These are phyloP conservation scores for Dactylis glomerata DNA, from an alignment of 176 grass and related monocot species.

Conservation along the genomic window DNA sequence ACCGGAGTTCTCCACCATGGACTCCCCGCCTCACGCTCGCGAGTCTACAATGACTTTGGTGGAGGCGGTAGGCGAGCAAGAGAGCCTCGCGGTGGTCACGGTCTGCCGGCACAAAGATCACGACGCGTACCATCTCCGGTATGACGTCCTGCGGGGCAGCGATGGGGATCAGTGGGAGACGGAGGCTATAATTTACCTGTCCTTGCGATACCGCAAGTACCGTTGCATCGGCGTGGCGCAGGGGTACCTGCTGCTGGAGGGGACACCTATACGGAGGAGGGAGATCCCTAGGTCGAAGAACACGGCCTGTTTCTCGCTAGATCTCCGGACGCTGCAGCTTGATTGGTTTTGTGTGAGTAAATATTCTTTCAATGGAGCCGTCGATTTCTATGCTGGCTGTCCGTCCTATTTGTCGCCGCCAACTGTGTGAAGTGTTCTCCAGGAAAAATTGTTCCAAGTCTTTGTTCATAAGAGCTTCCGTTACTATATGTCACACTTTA, in stretches of 20 bases:
- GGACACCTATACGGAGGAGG: too few species aligned
- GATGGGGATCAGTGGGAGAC: background rate
- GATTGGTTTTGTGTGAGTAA: too few species aligned
- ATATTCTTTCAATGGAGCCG: too few species aligned
- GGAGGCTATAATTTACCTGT: background rate
- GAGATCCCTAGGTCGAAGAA: too few species aligned
- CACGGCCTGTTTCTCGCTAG: too few species aligned
- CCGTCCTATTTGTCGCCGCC: too few species aligned
- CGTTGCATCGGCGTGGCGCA: background rate
- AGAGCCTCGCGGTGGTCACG: background rate
- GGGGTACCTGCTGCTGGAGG: background rate
- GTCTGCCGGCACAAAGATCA: background rate
- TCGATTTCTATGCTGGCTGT: too few species aligned
- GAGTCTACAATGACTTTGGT: background rate
- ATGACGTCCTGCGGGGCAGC: background rate
- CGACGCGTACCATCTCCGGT: background rate
- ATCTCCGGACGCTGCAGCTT: too few species aligned
- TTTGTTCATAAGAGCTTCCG: too few species aligned
- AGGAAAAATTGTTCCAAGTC: too few species aligned
- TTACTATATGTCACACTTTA: too few species aligned
- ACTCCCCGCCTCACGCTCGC: background rate
- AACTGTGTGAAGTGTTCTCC: too few species aligned
- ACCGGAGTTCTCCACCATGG: background rate
- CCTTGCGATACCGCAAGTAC: background rate
- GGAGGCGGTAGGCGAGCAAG: background rate